Percentiles rank a stretch among this genome's conserved stretches.
phyloP scores from a whole-genome alignment of 306 rosid genomes.

The Cucurbita pepo region DNA sequence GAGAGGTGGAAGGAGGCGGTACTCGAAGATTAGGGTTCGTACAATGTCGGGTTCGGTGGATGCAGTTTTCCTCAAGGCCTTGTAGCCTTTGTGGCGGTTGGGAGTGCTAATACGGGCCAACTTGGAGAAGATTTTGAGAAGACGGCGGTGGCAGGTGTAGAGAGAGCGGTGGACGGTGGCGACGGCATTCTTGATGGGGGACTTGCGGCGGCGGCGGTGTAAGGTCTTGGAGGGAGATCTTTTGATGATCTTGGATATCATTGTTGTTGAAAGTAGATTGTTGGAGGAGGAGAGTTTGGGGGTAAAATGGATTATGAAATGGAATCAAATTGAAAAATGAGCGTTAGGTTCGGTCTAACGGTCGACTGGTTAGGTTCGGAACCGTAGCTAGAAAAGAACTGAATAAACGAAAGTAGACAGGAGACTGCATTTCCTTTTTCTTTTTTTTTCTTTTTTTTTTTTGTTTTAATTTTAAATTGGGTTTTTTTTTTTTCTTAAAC shows the following conservation, averaged over 20 bases:
- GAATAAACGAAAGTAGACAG: neutral
- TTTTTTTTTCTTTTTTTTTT: neutral
- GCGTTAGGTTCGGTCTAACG: slow-evolving; percentile 67
- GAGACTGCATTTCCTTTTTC: neutral
- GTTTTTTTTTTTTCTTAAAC: neutral
- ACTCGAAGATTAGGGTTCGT: slow-evolving; percentile 29
- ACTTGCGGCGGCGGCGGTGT: slow-evolving; percentile 42
- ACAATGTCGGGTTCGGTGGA: neutral
- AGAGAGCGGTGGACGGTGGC: slow-evolving; percentile 33
- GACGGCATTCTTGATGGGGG: slow-evolving; percentile 34
- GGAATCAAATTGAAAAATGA: slow-evolving; percentile 7
- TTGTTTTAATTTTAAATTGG: neutral
- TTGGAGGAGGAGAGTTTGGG: neutral
- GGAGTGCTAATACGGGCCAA: slow-evolving; percentile 32
- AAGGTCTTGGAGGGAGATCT: slow-evolving; percentile 33
- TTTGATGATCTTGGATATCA: slow-evolving; percentile 61
- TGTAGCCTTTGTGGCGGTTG: slow-evolving; percentile 34
- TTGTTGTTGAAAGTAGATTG: neutral
- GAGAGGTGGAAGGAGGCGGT: slow-evolving; percentile 18
- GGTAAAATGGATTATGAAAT: neutral
- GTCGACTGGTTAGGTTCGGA: slow-evolving; percentile 41
- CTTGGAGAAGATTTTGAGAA: slow-evolving; percentile 56
- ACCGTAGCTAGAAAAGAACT: slow-evolving; percentile 25
- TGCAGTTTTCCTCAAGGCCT: slow-evolving; percentile 27
- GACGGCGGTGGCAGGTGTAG: slow-evolving; percentile 51